Conservation (phyloP, 257 asterid genomes). For the Nicotiana tomentosiformis region DNA sequence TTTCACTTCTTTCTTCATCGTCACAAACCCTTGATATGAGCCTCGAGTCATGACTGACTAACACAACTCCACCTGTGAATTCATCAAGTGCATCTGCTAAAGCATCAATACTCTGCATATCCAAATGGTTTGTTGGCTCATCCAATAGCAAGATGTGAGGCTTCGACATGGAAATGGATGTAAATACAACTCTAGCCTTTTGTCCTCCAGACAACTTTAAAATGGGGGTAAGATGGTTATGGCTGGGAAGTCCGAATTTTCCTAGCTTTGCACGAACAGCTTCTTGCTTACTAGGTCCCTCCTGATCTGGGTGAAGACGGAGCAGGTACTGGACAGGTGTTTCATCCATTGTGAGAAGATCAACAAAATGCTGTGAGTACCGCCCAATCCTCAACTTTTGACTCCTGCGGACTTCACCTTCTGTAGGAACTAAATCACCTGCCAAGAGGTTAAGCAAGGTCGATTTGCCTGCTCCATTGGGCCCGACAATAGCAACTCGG, state of each 20-base stretch:
- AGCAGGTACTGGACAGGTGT: slow-evolving; percentile 20
- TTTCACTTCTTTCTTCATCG: slow-evolving; percentile 34
- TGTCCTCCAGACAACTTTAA: slow-evolving; percentile 28
- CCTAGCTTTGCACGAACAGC: slow-evolving; percentile 26
- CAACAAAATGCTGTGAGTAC: slow-evolving; percentile 25
- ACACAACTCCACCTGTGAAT: slow-evolving; percentile 17
- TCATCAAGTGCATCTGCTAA: slow-evolving; percentile 26
- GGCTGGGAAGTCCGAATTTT: slow-evolving; percentile 24
- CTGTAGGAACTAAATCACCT: slow-evolving; percentile 33
- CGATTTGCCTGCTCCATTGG: slow-evolving; percentile 72
- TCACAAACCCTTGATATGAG: slow-evolving; percentile 35
- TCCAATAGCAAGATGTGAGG: slow-evolving; percentile 34
- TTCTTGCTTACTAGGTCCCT: slow-evolving; percentile 24
- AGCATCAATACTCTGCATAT: slow-evolving; percentile 36
- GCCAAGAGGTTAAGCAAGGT: slow-evolving; percentile 66
- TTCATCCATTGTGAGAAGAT: slow-evolving; percentile 22
- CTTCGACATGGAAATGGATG: slow-evolving; percentile 20
- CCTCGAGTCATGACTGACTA: slow-evolving; percentile 34
- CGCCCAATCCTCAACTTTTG: slow-evolving; percentile 31
- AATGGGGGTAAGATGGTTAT: slow-evolving; percentile 25
- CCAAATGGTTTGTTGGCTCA: slow-evolving; percentile 37
- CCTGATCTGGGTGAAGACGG: slow-evolving; percentile 25
- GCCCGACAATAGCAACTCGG: slow-evolving; percentile 64
- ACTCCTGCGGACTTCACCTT: slow-evolving; percentile 29
- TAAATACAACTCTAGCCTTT: slow-evolving; percentile 28